A percentile compares a stretch with the other conserved stretches of the same genome.
Conservation (phyloP, 2,329 filamentous ascomycete genomes). For the Aspergillus spinulosporus region DNA sequence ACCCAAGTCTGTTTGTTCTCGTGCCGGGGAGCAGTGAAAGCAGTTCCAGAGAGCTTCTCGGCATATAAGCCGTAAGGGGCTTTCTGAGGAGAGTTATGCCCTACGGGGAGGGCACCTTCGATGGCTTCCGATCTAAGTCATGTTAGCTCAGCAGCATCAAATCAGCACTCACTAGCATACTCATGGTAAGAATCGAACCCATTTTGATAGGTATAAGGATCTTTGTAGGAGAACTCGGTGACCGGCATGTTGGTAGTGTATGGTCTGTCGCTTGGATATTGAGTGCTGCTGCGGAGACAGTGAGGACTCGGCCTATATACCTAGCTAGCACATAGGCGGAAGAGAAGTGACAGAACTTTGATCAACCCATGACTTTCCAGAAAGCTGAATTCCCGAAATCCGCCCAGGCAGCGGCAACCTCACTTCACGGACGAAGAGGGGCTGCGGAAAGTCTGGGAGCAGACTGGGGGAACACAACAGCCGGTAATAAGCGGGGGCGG, state of each 20-base stretch:
- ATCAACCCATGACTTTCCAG: background rate
- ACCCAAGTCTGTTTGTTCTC: conserved; percentile 73
- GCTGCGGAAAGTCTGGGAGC: background rate
- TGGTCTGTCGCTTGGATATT: background rate
- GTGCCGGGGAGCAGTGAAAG: conserved; percentile 68
- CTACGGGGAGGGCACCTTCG: conserved; percentile 71
- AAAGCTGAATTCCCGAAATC: conserved; percentile 3
- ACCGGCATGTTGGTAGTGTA: conserved; percentile 56
- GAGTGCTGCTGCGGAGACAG: background rate
- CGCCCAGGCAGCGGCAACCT: background rate
- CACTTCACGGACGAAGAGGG: background rate
- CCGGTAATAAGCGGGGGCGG: conserved; percentile 35
- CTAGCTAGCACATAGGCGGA: background rate
- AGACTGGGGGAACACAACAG: background rate
- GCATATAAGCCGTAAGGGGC: conserved; percentile 76
- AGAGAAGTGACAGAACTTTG: background rate
- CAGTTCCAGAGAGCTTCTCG: conserved; percentile 73
- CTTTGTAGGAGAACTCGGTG: conserved; percentile 62
- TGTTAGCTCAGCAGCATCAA: conserved; percentile 20
- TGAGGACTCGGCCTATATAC: conserved; percentile 7
- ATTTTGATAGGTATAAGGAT: conserved; percentile 75
- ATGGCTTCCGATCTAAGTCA: conserved; percentile 69
- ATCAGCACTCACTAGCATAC: conserved; percentile 49
- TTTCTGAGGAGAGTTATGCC: conserved; percentile 79
- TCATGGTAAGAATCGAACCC: conserved; percentile 77